A percentile compares a stretch with the other conserved stretches of the same genome.
Conservation (phyloP, 2,329 filamentous ascomycete genomes). For the Penicillium fuscoglaucum region DNA sequence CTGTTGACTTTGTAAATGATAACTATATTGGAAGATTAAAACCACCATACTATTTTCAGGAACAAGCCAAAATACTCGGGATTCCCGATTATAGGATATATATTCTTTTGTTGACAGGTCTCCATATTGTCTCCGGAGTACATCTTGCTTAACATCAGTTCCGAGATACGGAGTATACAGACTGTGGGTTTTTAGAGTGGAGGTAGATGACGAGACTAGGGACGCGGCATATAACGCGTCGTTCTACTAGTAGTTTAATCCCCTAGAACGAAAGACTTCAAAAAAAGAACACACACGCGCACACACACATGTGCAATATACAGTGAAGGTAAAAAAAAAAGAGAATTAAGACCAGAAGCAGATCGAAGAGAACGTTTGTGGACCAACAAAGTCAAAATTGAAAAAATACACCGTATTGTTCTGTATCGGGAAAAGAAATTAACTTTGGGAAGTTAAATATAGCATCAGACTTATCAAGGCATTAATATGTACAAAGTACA, state of each 20-base stretch:
- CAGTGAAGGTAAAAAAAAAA: no score
- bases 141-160: neutral
- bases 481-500: no score
- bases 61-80: neutral
- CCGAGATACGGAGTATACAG: neutral
- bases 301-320: neutral
- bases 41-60: neutral
- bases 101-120: neutral
- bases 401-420: neutral
- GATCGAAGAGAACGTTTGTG: constrained; percentile 4
- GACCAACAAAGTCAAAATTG: neutral
- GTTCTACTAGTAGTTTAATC: no score
- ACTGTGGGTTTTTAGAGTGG: constrained; percentile 1
- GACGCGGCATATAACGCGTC: constrained; percentile 4
- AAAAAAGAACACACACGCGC: neutral
- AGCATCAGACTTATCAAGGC: no score
- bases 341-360: neutral
- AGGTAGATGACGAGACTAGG: constrained; percentile 1
- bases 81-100: neutral
- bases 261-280: neutral
- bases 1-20: neutral
- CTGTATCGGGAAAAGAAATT: no score
- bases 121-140: neutral
- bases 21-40: neutral
- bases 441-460: no score